Percentiles rank a stretch among this genome's conserved stretches.
These are phyloP conservation scores for Fraxinus nigra DNA, from an alignment of 305 asterid species.

Conservation along the genomic window DNA sequence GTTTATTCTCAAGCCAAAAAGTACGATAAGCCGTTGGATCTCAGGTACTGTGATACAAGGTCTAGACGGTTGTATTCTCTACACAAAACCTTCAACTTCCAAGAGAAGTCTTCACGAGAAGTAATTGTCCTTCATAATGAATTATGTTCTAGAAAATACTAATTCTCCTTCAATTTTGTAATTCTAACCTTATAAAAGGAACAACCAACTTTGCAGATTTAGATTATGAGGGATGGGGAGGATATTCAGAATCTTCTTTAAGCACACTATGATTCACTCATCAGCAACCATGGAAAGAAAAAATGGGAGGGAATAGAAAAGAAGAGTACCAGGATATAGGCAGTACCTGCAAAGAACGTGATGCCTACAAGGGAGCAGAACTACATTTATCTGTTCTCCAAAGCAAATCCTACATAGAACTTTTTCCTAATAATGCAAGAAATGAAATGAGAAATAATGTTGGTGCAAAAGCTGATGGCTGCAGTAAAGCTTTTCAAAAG, in stretches of 20 bases:
- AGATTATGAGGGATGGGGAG: not conserved
- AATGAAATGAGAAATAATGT: conserved; percentile 11
- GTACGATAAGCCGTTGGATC: not conserved
- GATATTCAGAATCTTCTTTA: not conserved
- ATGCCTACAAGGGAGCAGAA: conserved; percentile 93
- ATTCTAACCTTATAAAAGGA: not conserved
- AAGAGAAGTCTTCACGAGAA: not conserved
- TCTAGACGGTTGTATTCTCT: not conserved
- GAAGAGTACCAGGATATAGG: not conserved
- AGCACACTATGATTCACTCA: not conserved
- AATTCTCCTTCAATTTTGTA: not conserved
- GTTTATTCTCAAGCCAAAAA: not conserved
- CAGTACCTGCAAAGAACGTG: conserved; percentile 86
- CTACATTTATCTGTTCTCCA: conserved; percentile 70
- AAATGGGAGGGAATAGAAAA: not conserved
- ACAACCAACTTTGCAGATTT: not conserved
- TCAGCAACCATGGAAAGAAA: not conserved
- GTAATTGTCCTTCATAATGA: not conserved
- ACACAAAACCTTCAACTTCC: not conserved
- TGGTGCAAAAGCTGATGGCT: not conserved
- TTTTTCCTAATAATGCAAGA: conserved; percentile 58
- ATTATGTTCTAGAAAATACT: not conserved
- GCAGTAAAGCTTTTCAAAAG: not conserved
- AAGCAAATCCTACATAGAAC: conserved; percentile 90
- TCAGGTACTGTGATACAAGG: not conserved